Conservation (phyloP, 2,329 filamentous ascomycete species). For the Arthroderma uncinatum region DNA sequence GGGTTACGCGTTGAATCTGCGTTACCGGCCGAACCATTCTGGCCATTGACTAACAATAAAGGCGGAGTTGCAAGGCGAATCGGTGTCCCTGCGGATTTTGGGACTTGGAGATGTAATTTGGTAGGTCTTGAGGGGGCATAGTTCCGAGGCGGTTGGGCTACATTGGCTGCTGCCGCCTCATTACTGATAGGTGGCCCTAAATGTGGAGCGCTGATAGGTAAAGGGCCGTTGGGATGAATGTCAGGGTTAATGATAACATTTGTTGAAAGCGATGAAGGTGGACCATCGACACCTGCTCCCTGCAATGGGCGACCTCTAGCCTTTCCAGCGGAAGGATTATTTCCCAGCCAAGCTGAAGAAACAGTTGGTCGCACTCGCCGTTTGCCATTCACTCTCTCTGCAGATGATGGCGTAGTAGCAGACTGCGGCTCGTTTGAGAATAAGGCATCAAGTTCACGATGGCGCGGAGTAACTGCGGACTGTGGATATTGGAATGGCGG, state of each 20-base stretch:
- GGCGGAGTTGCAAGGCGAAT: constrained; percentile 36
- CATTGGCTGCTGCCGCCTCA: constrained; percentile 15
- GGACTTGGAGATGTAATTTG: constrained; percentile 36
- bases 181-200: background rate
- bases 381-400: constrained; percentile 33
- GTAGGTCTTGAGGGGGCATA: constrained; percentile 22
- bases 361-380: constrained; percentile 73
- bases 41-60: constrained; percentile 25
- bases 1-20: background rate
- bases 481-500: constrained; percentile 61
- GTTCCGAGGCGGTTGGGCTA: constrained; percentile 16
- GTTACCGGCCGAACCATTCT: background rate
- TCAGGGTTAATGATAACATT: background rate
- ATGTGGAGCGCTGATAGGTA: background rate
- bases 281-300: background rate
- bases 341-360: constrained; percentile 77
- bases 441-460: constrained; percentile 24
- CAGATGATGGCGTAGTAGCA: constrained; percentile 54
- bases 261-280: background rate
- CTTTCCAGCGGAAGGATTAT: constrained; percentile 52
- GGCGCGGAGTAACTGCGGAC: constrained; percentile 59
- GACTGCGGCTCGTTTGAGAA: constrained; percentile 50
- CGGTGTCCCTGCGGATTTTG: constrained; percentile 29
- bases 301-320: constrained; percentile 63
- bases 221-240: background rate